Evolutionary conservation across 2,329 filamentous ascomycete genomes (phyloP), one percentile per base, ranked within the genome.

Genomic region (Coniochaeta sp.): DNA sequence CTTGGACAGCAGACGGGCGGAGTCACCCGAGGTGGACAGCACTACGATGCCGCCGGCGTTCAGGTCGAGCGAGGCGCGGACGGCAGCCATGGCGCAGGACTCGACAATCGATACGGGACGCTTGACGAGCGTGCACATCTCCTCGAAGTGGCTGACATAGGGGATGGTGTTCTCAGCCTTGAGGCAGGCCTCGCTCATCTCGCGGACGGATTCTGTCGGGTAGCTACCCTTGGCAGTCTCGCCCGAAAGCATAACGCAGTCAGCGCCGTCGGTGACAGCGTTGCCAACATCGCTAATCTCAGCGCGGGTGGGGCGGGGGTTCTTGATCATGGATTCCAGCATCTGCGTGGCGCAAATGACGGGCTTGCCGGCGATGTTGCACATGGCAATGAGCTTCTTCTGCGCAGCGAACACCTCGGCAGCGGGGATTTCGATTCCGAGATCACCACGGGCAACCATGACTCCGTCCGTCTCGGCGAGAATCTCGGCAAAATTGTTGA

Each of bases 341-440:
- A 99, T 99, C 83, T 99, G 95, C 44, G 95, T 99, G 62, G 95
- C 95, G 79, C 93, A 98, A 75, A 99, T 97, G 76, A 93, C 93
- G 68, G 95, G 95, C 86, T 99, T 99, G 78, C 95, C 95, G 68
- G 92, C 93, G 73, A 97, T 88, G 84, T 99, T 99, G 87, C 95
- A 99, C 88, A 98, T 98, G 79, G 95, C 93, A 78, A 99, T 99
- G 86, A 99, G 93, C 91, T 99, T 99, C 89, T 99, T 99, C 84
- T 99, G 95, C 60, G 95, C 95, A 68, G 96, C 91, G 79, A 99
- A 99, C 67, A 99, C 95, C 84, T 99, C 95, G 65, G 93, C 91
- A 63, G 95, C 93, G 57, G 95, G 93, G 70, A 99, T 99, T 81
- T 99, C 95, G 70, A 99, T 99, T 82, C 95, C 95, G 66, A 96